Evolutionary conservation across 2,329 filamentous ascomycete species (phyloP).

Genomic region (Claviceps cyperi): DNA sequence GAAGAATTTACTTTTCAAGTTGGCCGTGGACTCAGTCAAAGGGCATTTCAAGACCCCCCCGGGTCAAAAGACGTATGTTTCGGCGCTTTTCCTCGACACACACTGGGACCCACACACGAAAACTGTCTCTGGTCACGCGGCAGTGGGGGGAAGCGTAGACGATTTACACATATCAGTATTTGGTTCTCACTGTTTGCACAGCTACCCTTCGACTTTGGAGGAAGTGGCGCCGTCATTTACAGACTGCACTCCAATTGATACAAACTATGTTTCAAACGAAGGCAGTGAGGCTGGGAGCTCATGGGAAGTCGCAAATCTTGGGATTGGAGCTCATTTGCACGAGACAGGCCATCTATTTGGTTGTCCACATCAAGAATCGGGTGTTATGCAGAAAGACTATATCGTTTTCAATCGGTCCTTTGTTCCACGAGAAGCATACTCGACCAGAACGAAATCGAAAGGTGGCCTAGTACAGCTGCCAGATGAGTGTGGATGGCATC

Average conservation of each 20-base stretch:
- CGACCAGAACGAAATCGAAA: slow-evolving; percentile 71
- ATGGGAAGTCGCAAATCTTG: slow-evolving; percentile 91
- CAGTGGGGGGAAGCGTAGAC: slow-evolving; percentile 61
- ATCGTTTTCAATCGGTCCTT: slow-evolving; percentile 74
- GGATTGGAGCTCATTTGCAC: slow-evolving; percentile 84
- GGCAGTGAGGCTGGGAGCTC: slow-evolving; percentile 76
- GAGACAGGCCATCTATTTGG: slow-evolving; percentile 84
- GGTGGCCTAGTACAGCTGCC: slow-evolving; percentile 59
- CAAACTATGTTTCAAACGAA: slow-evolving; percentile 66
- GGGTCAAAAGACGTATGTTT: slow-evolving; percentile 79
- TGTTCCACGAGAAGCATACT: slow-evolving; percentile 66
- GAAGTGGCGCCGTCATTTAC: slow-evolving; percentile 80
- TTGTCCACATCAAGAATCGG: slow-evolving; percentile 75
- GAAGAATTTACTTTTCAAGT: slow-evolving; percentile 59
- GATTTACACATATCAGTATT: slow-evolving; percentile 75
- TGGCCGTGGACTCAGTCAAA: slow-evolving; percentile 64
- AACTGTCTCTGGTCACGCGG: slow-evolving; percentile 66
- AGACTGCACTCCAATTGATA: slow-evolving; percentile 82
- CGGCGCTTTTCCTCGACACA: slow-evolving; percentile 71
- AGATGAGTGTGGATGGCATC: slow-evolving; percentile 86
- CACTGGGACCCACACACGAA: slow-evolving; percentile 68
- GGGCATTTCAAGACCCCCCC: slow-evolving; percentile 59
- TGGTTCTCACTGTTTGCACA: slow-evolving; percentile 82
- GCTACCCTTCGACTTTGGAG: slow-evolving; percentile 77
- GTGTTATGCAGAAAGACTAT: slow-evolving; percentile 89